These are phyloP conservation scores for Schwanniomyces vanrijiae DNA, from an alignment of 805 yeast genomes.

Conservation along the genomic window DNA sequence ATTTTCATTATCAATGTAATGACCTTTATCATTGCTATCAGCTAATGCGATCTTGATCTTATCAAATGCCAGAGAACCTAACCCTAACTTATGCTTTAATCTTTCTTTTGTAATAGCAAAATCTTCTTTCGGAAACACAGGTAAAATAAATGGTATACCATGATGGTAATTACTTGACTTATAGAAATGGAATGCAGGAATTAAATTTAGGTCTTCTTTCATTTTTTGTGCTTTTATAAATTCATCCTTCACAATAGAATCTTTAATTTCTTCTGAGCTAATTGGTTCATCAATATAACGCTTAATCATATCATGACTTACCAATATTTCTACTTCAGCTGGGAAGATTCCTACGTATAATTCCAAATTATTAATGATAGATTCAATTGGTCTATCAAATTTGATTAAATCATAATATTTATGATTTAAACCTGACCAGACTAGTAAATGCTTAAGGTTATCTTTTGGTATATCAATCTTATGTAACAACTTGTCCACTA, in stretches of 20 bases:
- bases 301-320: conserved; percentile 33
- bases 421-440: conserved; percentile 56
- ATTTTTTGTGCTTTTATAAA: conserved; percentile 19
- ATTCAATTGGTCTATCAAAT: conserved; percentile 35
- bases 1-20: conserved; percentile 48
- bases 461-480: conserved; percentile 54
- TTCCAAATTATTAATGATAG: conserved; percentile 34
- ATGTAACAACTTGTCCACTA: conserved; percentile 55
- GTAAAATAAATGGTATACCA: conserved; percentile 83
- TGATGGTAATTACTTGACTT: conserved; percentile 67
- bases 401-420: conserved; percentile 37
- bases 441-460: conserved; percentile 45
- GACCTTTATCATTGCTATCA: conserved; percentile 38
- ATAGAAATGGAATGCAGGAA: conserved; percentile 75
- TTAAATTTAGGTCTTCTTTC: conserved; percentile 39
- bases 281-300: conserved; percentile 20
- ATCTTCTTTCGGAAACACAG: conserved; percentile 65
- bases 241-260: conserved; percentile 25
- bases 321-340: conserved; percentile 39
- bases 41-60: conserved; percentile 68
- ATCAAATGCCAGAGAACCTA: conserved; percentile 77
- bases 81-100: conserved; percentile 66
- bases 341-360: conserved; percentile 44
- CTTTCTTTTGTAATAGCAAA: conserved; percentile 64
- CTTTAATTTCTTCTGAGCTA: conserved; percentile 21